These are phyloP conservation scores for Heritiera fomes DNA, from an alignment of 345 rosid genomes.

Conservation along the genomic window DNA sequence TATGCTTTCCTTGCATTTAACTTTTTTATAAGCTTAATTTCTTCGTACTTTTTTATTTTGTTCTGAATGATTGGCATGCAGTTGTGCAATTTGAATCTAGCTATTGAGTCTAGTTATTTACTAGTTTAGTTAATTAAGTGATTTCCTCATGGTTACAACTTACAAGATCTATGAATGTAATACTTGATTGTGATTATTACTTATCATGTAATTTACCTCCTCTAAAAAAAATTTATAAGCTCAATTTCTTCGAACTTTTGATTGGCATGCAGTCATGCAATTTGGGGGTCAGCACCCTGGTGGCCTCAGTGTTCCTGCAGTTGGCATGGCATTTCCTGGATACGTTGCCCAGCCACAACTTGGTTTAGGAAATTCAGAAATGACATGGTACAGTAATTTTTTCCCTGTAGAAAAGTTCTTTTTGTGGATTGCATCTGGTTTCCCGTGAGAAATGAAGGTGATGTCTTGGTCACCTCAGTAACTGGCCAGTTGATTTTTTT, in stretches of 20 bases:
- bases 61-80: conserved; percentile 34
- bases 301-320: conserved; percentile 77
- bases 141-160: too few relatives aligned
- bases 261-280: conserved; percentile 72
- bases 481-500: not conserved
- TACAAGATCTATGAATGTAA: too few relatives aligned
- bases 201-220: too few relatives aligned
- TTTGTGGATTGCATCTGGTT: not conserved
- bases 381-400: conserved; percentile 70
- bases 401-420: conserved; percentile 6
- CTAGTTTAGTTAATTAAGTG: too few relatives aligned
- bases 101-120: too few relatives aligned
- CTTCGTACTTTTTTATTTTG: not conserved
- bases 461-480: not conserved
- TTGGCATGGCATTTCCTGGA: conserved; percentile 97
- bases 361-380: conserved; percentile 89
- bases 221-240: not conserved
- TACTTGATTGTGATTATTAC: too few relatives aligned
- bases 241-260: conserved; percentile 1
- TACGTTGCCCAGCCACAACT: conserved; percentile 77
- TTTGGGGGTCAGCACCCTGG: conserved; percentile 89
- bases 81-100: conserved; percentile 70
- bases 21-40: not conserved
- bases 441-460: not conserved
- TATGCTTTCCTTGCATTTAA: not conserved